Evolutionary conservation across 192 early-diverging fungal species (phyloP).

Genomic region (Entomortierella parvispora): DNA sequence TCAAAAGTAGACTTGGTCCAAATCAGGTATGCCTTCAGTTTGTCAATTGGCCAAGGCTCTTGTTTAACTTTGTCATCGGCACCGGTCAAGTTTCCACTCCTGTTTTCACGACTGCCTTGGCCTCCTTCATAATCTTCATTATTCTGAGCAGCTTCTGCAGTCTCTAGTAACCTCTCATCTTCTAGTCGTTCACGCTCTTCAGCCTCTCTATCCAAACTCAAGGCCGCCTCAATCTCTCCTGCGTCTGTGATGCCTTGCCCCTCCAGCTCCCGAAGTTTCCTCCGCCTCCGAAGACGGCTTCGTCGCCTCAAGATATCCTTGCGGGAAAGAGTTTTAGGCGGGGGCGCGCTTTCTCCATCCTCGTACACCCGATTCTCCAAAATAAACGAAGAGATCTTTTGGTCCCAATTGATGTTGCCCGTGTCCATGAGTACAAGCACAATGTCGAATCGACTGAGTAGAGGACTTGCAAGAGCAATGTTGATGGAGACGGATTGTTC

Average conservation of each 20-base stretch:
- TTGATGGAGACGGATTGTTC: constrained; percentile 70
- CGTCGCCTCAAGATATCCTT: constrained; percentile 24
- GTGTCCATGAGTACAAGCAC: constrained; percentile 76
- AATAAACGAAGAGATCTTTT: constrained; percentile 64
- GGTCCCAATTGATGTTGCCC: constrained; percentile 73
- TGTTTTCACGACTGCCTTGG: neutral
- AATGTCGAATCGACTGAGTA: constrained; percentile 81
- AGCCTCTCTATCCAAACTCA: neutral
- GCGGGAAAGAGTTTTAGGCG: constrained; percentile 3
- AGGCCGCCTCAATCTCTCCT: neutral
- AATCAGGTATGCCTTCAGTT: constrained; percentile 75
- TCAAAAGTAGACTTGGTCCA: constrained; percentile 63
- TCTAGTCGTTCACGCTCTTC: neutral
- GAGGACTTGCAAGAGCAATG: constrained; percentile 53
- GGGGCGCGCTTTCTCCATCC: constrained; percentile 8
- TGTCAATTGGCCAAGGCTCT: constrained; percentile 65
- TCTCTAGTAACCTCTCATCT: neutral
- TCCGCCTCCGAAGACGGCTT: constrained; percentile 9
- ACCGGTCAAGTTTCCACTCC: neutral
- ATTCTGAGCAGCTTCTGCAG: constrained; percentile 1
- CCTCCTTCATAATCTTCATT: constrained; percentile 3
- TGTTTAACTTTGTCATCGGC: neutral
- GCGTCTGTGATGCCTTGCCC: constrained; percentile 10
- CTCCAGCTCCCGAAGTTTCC: constrained; percentile 8
- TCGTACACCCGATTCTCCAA: constrained; percentile 29